Evolutionary conservation across 768 basidiomycete species (phyloP).

Genomic region (Gymnopilus junonius): DNA sequence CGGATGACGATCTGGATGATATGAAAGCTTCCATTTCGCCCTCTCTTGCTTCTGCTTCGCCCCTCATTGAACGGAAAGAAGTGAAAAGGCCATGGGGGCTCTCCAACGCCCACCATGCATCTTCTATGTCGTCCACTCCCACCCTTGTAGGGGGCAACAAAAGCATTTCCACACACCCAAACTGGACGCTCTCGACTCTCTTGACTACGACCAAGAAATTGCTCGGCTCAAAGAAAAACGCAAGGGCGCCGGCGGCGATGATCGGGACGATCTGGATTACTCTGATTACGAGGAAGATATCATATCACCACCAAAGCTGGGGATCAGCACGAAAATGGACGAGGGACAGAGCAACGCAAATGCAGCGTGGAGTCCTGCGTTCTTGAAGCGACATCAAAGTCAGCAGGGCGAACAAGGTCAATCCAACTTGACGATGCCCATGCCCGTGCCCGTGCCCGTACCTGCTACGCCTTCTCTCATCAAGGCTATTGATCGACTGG

Average conservation of each 20-base stretch:
- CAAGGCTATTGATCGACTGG: conserved; percentile 63
- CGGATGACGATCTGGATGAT: conserved; percentile 32
- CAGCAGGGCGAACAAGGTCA: conserved; percentile 1
- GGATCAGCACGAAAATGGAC: background rate
- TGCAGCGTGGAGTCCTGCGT: conserved; percentile 53
- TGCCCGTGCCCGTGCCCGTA: conserved; percentile 38
- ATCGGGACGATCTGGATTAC: conserved; percentile 25
- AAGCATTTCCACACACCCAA: background rate
- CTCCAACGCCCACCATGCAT: conserved; percentile 6
- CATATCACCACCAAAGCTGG: conserved; percentile 21
- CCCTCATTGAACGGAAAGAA: conserved; percentile 5
- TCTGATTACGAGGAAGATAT: conserved; percentile 57
- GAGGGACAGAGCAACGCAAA: conserved; percentile 10
- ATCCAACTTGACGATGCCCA: background rate
- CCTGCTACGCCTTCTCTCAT: conserved; percentile 70
- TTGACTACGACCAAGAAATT: conserved; percentile 47
- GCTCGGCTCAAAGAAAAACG: conserved; percentile 37
- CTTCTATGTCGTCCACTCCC: conserved; percentile 28
- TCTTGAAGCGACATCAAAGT: conserved; percentile 45
- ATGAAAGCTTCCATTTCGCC: background rate
- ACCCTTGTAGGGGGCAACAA: conserved; percentile 30
- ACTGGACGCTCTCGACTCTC: conserved; percentile 3
- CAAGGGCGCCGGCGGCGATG: conserved; percentile 12
- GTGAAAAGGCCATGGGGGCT: conserved; percentile 15
- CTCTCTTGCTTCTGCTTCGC: conserved; percentile 17